phyloP scores from a whole-genome alignment of 1,284 basidiomycete species.

The Meripilus lineatus region DNA sequence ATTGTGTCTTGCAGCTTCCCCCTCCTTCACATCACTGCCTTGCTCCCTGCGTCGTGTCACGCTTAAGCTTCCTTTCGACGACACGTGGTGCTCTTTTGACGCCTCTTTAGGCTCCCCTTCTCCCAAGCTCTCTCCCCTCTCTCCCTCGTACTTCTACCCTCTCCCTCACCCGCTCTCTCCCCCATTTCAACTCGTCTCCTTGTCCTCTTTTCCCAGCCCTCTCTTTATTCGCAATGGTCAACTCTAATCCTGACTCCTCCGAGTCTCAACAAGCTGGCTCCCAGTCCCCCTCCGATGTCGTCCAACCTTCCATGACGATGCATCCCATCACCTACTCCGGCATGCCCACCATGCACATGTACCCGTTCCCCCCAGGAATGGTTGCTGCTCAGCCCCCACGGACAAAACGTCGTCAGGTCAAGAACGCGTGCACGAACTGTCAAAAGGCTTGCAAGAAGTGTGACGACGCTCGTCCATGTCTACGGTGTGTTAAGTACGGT shows the following conservation, averaged over 20 bases:
- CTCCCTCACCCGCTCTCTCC: not conserved
- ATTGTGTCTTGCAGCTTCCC: slow-evolving; percentile 10
- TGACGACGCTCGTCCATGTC: slow-evolving; percentile 81
- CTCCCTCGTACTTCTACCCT: too few species aligned
- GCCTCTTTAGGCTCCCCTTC: slow-evolving; percentile 12
- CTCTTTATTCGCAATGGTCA: slow-evolving; percentile 22
- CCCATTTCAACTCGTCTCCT: not conserved
- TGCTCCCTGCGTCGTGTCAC: slow-evolving; percentile 18
- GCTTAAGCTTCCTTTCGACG: slow-evolving; percentile 10
- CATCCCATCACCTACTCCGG: slow-evolving; percentile 44
- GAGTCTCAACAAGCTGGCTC: slow-evolving; percentile 14
- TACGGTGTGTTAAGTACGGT: slow-evolving; percentile 83
- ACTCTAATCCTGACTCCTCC: slow-evolving; percentile 32
- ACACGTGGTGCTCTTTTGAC: slow-evolving; percentile 13
- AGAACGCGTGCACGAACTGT: slow-evolving; percentile 87
- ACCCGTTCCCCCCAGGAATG: slow-evolving; percentile 52
- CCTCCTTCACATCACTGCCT: slow-evolving; percentile 10
- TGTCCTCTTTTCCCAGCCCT: slow-evolving; percentile 14
- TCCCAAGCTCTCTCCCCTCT: not conserved
- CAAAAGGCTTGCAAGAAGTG: slow-evolving; percentile 91
- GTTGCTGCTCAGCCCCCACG: slow-evolving; percentile 44
- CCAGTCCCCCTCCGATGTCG: slow-evolving; percentile 31
- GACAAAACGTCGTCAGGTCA: slow-evolving; percentile 82
- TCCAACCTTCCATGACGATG: slow-evolving; percentile 46
- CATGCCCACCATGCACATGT: slow-evolving; percentile 57